Conservation (phyloP, 306 rosid genomes). For the Quercus wislizeni region DNA sequence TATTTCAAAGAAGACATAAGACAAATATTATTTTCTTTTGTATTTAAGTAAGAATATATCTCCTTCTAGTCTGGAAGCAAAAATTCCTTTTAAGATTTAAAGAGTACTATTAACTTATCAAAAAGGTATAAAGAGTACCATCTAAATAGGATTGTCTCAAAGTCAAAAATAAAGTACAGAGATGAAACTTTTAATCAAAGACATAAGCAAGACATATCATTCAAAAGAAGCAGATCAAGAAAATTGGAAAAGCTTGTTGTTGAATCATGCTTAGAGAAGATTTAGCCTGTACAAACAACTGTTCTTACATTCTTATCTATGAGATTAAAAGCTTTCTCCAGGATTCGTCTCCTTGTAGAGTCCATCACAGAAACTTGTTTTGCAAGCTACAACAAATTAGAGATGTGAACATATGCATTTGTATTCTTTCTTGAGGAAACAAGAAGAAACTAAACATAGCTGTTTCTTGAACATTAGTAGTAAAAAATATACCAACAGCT, state of each 20-base stretch:
- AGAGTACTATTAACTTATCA: background rate
- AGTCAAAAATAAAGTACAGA: background rate
- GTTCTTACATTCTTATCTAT: conserved; percentile 65
- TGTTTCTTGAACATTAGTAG: background rate
- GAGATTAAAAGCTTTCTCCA: conserved; percentile 79
- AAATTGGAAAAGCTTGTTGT: background rate
- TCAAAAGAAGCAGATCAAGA: background rate
- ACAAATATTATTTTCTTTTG: background rate
- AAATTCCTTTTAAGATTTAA: background rate
- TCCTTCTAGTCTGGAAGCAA: background rate
- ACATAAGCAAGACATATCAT: background rate
- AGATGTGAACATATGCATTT: conserved; percentile 21
- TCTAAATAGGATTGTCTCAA: background rate
- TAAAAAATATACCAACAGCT: conserved; percentile 4
- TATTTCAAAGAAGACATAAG: background rate
- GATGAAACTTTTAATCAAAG: background rate
- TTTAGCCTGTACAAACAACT: conserved; percentile 6
- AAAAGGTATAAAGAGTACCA: background rate
- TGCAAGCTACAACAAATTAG: conserved; percentile 59
- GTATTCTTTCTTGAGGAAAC: conserved; percentile 17
- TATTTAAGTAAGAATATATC: background rate
- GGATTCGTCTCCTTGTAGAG: conserved; percentile 48
- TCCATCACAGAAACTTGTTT: conserved; percentile 84
- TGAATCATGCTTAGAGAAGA: background rate
- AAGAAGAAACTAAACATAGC: background rate